A percentile compares a stretch with the other conserved stretches of the same genome.
These are phyloP conservation scores for Trapa bicornis DNA, from an alignment of 345 rosid genomes.

Conservation along the genomic window DNA sequence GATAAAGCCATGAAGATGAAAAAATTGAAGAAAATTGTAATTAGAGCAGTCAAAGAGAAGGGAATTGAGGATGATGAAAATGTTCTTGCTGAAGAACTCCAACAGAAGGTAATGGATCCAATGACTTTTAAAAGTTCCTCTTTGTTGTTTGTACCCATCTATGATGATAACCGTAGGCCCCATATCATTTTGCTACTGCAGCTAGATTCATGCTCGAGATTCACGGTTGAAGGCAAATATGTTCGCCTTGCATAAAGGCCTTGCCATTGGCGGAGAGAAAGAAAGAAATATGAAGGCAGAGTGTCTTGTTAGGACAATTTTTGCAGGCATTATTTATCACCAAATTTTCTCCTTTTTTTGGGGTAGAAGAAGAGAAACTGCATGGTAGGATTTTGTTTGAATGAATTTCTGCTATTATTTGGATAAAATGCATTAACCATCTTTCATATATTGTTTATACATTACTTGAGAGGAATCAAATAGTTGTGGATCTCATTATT, in stretches of 20 bases:
- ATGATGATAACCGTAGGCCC: neutral
- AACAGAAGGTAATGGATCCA: slow-evolving; percentile 42
- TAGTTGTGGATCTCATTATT: neutral
- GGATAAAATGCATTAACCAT: neutral
- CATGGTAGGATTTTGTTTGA: neutral
- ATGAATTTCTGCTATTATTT: neutral
- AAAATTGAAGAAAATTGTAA: slow-evolving; percentile 50
- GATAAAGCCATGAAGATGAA: slow-evolving; percentile 55
- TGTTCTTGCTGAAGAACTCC: slow-evolving; percentile 26
- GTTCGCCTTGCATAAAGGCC: slow-evolving; percentile 42
- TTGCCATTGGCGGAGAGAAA: neutral
- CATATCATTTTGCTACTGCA: slow-evolving; percentile 15
- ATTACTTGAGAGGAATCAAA: neutral
- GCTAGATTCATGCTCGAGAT: slow-evolving; percentile 60
- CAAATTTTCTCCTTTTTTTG: neutral
- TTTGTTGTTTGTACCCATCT: neutral
- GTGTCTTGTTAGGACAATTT: neutral
- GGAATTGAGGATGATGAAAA: slow-evolving; percentile 29
- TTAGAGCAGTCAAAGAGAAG: slow-evolving; percentile 38
- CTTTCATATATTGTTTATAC: neutral
- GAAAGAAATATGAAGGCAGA: neutral
- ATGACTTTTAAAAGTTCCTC: neutral
- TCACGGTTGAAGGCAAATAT: slow-evolving; percentile 38
- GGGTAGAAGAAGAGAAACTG: neutral
- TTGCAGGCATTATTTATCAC: neutral